A percentile compares a stretch with the other conserved stretches of the same genome.
Conservation (phyloP, 2,329 filamentous ascomycete species). For the Fonsecaea pedrosoi region DNA sequence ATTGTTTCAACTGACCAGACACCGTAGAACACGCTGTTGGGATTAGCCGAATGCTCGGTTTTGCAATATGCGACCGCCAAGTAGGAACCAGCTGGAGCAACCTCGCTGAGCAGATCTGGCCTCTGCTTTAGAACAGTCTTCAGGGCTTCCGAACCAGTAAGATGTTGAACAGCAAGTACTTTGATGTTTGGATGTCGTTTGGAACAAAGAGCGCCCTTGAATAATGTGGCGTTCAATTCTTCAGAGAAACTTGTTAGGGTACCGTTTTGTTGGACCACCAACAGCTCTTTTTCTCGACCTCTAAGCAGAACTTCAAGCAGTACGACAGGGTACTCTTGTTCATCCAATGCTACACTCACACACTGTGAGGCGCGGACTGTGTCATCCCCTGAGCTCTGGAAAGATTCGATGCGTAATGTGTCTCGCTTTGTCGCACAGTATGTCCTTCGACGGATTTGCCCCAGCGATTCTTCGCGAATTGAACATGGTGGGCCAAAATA, state of each 20-base stretch:
- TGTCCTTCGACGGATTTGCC: conserved; percentile 59
- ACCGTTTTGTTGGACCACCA: conserved; percentile 54
- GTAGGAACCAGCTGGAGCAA: conserved; percentile 18
- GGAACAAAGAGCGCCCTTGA: conserved; percentile 21
- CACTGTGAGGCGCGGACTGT: conserved; percentile 30
- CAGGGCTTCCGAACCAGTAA: conserved; percentile 38
- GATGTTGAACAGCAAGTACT: conserved; percentile 33
- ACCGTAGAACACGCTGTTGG: conserved; percentile 47
- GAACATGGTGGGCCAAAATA: conserved; percentile 66
- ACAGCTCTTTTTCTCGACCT: conserved; percentile 37
- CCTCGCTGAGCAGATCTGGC: conserved; percentile 37
- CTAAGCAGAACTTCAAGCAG: conserved; percentile 41
- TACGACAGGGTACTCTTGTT: conserved; percentile 50
- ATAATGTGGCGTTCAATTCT: conserved; percentile 39
- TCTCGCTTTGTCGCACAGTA: conserved; percentile 60
- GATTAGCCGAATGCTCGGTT: conserved; percentile 2
- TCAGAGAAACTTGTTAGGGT: conserved; percentile 49
- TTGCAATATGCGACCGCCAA: conserved; percentile 25
- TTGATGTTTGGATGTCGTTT: conserved; percentile 21
- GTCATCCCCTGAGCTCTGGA: conserved; percentile 55
- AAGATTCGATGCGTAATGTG: conserved; percentile 61
- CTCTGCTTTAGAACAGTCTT: conserved; percentile 40
- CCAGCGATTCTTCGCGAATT: conserved; percentile 57
- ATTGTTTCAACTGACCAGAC: conserved; percentile 42
- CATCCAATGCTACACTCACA: conserved; percentile 43